Conservation (phyloP, 2,329 filamentous ascomycete species). For the Chrysoporthe austroafricana region DNA sequence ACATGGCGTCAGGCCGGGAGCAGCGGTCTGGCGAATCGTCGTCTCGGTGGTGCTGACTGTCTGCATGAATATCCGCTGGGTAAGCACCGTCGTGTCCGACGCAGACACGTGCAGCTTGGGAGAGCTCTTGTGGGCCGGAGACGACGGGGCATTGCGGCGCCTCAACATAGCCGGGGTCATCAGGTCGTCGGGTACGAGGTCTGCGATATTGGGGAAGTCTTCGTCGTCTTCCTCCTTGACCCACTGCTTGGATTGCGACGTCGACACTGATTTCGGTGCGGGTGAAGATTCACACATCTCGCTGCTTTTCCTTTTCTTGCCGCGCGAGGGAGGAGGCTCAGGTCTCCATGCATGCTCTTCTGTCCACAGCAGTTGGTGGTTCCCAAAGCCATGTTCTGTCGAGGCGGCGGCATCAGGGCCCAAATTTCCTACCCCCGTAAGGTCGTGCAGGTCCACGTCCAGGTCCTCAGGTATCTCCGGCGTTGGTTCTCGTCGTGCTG, state of each 20-base stretch:
- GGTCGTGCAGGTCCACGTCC: slow-evolving; percentile 42
- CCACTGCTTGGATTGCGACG: slow-evolving; percentile 41
- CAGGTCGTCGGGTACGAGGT: slow-evolving; percentile 42
- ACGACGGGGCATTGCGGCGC: slow-evolving; percentile 40
- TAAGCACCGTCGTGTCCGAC: slow-evolving; percentile 25
- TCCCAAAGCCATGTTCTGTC: slow-evolving; percentile 40
- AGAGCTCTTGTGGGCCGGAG: slow-evolving; percentile 36
- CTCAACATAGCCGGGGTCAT: slow-evolving; percentile 32
- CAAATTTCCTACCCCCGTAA: slow-evolving; percentile 42
- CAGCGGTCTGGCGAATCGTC: slow-evolving; percentile 25
- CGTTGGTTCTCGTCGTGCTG: slow-evolving; percentile 29
- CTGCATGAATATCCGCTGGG: slow-evolving; percentile 32
- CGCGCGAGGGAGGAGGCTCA: slow-evolving; percentile 43
- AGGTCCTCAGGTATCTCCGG: slow-evolving; percentile 40
- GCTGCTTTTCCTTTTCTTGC: slow-evolving; percentile 57
- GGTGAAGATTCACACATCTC: slow-evolving; percentile 45
- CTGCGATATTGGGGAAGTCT: slow-evolving; percentile 59
- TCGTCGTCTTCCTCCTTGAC: slow-evolving; percentile 43
- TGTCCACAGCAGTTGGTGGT: slow-evolving; percentile 47
- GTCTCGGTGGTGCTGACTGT: slow-evolving; percentile 33
- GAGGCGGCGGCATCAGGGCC: slow-evolving; percentile 23
- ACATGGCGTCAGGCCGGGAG: slow-evolving; percentile 7
- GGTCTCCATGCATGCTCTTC: slow-evolving; percentile 46
- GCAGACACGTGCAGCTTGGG: slow-evolving; percentile 21
- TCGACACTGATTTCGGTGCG: slow-evolving; percentile 29